Conservation (phyloP, 495 filamentous ascomycete species). For the Aspergillus asperescens region DNA sequence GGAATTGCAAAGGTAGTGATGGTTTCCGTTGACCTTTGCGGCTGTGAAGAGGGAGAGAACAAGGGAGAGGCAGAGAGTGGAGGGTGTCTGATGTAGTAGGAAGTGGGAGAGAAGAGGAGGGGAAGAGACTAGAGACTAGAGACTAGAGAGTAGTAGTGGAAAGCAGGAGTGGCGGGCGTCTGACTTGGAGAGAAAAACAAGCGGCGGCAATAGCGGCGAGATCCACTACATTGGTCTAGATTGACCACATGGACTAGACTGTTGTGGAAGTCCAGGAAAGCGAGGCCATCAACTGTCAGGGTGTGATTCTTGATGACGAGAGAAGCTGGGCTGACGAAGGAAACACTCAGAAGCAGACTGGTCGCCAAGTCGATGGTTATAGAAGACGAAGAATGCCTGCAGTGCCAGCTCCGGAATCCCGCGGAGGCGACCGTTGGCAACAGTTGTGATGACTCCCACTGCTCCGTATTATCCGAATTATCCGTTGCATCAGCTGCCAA, state of each 20-base stretch:
- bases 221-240: conserved; percentile 7
- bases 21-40: conserved; percentile 1
- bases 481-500: no score
- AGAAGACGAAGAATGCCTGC: no score
- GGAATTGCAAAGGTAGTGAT: not conserved
- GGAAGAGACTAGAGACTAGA: conserved; percentile 12
- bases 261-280: no score
- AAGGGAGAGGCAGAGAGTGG: conserved; percentile 4
- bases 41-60: not conserved
- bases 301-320: no score
- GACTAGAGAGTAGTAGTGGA: conserved; percentile 21
- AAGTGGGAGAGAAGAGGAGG: conserved; percentile 11
- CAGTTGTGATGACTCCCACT: no score
- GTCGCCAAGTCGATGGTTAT: no score
- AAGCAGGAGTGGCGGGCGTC: conserved; percentile 19
- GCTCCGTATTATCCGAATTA: no score
- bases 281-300: no score
- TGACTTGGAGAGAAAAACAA: conserved; percentile 21
- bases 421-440: no score
- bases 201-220: conserved; percentile 25
- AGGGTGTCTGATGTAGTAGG: not conserved
- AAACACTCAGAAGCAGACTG: no score
- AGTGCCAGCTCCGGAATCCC: no score
- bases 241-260: not conserved
- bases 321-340: no score